Base-by-base conservation (phyloP, 805 yeast genomes). In the Kluyveromyces lactis region DNA sequence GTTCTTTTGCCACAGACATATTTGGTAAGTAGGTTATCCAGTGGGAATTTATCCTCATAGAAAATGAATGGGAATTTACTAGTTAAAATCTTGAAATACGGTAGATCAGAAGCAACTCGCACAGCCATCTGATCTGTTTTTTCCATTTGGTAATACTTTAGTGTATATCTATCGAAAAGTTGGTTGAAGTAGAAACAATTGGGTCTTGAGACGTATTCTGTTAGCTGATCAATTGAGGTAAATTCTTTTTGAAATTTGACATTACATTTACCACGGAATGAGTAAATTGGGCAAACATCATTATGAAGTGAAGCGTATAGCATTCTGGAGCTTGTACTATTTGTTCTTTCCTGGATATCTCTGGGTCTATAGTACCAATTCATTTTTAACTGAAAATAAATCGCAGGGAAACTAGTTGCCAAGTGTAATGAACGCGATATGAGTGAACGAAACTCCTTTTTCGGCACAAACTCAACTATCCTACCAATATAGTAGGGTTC, bases 361-460 rank as follows among this genome's bases (percentile, higher is more conserved):
- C 89, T 64, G 1, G 95, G 90, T 36, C 98, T 69, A 55, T 86
- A 86, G 60, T 81, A 82, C 97, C 97, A 89, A 61, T 89, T 89
- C 47, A 90, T 79, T 44, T 78, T 79, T 48, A 86, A 75, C 42
- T 62, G 55, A 56, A 68, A 81, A 37, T 69, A 68, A 21, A 69
- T 69, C 2, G 82, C 80, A 7, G 69, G 68, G 41, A 68, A 71
- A 28, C 62, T 49, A 2, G 48, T 49, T 9, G 43, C 43, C 18
- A 44, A 30, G 16, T 43, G 31, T 16, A 27, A 12, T 10, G 49
- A 42, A 4, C 40, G 30, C 8, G 42, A 37, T 10, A 56, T 53
- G 12, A 43, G 40, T 1, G 30, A 28, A 19, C 46, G 39, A 38
- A 40, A 55, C 37, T 50, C 56, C 6, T 49, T 42, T 41, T 47